Evolutionary conservation across 441 rosid genomes (phyloP).

Genomic region (Erysimum cheiri): DNA sequence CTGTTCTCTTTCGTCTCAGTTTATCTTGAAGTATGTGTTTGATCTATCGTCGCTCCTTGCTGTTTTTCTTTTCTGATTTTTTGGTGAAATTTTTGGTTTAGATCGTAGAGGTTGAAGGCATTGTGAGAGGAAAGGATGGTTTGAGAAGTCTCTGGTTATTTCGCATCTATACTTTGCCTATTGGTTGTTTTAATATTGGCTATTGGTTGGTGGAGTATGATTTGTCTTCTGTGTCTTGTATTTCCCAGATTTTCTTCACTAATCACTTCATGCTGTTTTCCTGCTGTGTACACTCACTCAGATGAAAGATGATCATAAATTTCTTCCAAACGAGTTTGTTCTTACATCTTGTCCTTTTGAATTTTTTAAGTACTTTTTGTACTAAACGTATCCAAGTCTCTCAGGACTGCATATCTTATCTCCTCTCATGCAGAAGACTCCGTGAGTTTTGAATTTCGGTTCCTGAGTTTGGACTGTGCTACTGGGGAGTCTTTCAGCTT

Average conservation of each 20-base stretch:
- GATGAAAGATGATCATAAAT: not conserved
- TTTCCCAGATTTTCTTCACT: conserved; percentile 4
- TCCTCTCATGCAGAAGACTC: not conserved
- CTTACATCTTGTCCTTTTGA: not conserved
- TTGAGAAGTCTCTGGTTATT: not conserved
- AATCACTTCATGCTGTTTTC: not conserved
- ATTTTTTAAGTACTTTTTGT: not conserved
- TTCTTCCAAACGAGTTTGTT: not conserved
- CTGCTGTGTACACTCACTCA: not conserved
- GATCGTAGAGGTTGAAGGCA: not conserved
- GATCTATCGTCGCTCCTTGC: not conserved
- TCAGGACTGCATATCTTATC: not conserved
- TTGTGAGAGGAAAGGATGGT: not conserved
- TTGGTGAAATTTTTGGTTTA: not conserved
- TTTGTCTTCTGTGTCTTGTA: not conserved
- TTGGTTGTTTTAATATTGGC: not conserved
- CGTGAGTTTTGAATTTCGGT: not conserved
- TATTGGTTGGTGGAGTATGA: conserved; percentile 20
- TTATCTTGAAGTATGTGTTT: not conserved
- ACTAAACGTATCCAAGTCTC: not conserved
- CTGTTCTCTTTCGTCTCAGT: not conserved
- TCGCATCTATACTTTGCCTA: too few relatives aligned
- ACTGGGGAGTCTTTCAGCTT: not conserved
- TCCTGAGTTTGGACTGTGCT: not conserved
- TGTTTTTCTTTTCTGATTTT: not conserved